Base-by-base conservation (phyloP, 139 green algal genomes). In the Dunaliella primolecta region DNA sequence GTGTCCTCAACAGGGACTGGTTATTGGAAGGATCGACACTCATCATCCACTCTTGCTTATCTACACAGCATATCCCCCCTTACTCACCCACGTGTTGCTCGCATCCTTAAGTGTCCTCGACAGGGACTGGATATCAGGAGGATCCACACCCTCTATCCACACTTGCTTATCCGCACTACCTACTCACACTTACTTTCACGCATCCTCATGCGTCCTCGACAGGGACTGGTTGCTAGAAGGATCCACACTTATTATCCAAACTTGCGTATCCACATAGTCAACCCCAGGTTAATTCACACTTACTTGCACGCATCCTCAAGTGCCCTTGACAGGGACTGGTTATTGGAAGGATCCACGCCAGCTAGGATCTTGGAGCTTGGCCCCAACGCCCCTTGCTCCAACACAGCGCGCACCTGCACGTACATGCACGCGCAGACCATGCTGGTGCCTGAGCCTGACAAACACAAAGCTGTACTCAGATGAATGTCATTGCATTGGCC, bases 261-360 rank as follows among this genome's bases (percentile, higher is more conserved):
- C n/a, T n/a, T n/a, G n/a, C n/a, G n/a, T n/a, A n/a, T n/a, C n/a
- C n/a, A n/a, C n/a, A n/a, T n/a, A n/a, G n/a, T n/a, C n/a, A n/a
- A n/a, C n/a, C n/a, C n/a, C n/a, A n/a, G n/a, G n/a, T n/a, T n/a
- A n/a, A n/a, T n/a, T n/a, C n/a, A n/a, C n/a, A n/a, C 72, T 78
- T 3, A 33, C 29, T 20, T 27, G 70, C 81, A 85, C 30, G 81
- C 81, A 1, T 33, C 81, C 33, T 34, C 70, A 36, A 85, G 35
- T 1, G 81, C 71, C n/a, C 25, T 46, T 71, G 81, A 80, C 27
- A 85, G 27, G 55, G 55, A 34, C 1, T 34, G 56, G 80, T 84
- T 84, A 55, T 27, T 56, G 57, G 77, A 36, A n/a, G 77, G 35
- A 3, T 81, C 77, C 35, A 81, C 77, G n/a, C 1, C 3, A 7